Evolutionary conservation across 371 early-diverging fungal genomes (phyloP).

Genomic region (Fennellomyces sp.): DNA sequence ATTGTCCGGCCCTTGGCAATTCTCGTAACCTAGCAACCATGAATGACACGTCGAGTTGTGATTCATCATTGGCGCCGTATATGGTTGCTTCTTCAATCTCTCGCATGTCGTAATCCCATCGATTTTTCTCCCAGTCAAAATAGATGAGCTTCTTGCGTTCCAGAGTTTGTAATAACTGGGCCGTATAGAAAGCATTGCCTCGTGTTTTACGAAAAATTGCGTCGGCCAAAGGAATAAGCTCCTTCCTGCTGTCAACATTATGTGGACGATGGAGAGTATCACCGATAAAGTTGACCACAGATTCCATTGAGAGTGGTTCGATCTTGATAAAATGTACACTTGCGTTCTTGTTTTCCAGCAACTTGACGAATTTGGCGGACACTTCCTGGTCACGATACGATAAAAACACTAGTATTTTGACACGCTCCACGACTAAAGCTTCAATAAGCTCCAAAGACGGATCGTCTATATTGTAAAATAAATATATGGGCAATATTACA

Average conservation of each 20-base stretch:
- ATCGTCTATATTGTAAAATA: slow-evolving; percentile 23
- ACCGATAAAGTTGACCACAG: slow-evolving; percentile 34
- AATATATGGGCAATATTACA: not conserved
- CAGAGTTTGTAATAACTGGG: slow-evolving; percentile 34
- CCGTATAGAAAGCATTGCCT: slow-evolving; percentile 45
- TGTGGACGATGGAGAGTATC: slow-evolving; percentile 35
- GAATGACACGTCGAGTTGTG: slow-evolving; percentile 39
- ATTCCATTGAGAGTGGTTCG: slow-evolving; percentile 31
- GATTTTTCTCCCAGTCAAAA: slow-evolving; percentile 49
- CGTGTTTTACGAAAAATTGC: slow-evolving; percentile 34
- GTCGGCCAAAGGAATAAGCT: slow-evolving; percentile 33
- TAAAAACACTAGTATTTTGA: slow-evolving; percentile 33
- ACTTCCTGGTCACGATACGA: slow-evolving; percentile 42
- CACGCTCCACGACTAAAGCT: slow-evolving; percentile 29
- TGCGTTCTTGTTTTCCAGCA: slow-evolving; percentile 27
- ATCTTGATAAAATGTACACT: slow-evolving; percentile 26
- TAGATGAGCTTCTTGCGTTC: slow-evolving; percentile 48
- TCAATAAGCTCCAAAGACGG: slow-evolving; percentile 42
- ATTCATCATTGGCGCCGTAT: slow-evolving; percentile 19
- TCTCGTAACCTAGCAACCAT: slow-evolving; percentile 34
- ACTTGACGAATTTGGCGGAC: slow-evolving; percentile 9
- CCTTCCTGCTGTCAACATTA: slow-evolving; percentile 23
- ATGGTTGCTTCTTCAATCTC: slow-evolving; percentile 27
- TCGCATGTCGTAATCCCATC: slow-evolving; percentile 42
- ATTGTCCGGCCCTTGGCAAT: slow-evolving; percentile 39